Evolutionary conservation across 2,329 filamentous ascomycete genomes (phyloP), one percentile per base, ranked within the genome.

Genomic region (Alternaria brassicae): DNA sequence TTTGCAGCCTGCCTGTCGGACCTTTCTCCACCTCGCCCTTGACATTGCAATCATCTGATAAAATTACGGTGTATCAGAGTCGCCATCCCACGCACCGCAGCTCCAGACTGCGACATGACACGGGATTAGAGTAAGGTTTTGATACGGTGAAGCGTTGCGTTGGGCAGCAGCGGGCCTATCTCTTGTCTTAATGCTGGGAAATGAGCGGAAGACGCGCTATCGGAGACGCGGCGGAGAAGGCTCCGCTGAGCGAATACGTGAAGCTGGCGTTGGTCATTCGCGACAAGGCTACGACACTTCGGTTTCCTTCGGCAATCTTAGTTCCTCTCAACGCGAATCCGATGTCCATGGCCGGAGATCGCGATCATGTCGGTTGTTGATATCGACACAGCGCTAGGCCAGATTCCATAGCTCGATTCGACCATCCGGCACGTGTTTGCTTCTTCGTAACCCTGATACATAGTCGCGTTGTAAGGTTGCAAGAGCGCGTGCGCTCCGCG

Each of bases 281-380:
- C 21, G 32, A 37, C 17, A 48, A 54, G 32, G 30, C 48, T 54
- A 41, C 52, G 40, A 40, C 51, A 34, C 30, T 8, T 53, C 51
- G 52, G 41, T 54, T 54, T 48, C 30, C 41, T 13, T 54, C 41
- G 52, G 52, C 52, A 54, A 39, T 8, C 30, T 10, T 17, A 54
- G 44, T n/a, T 36, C 37, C 37, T 48, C 28, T 23, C 23, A 15
- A 52, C 15, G 27, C 49, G 27, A 52, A 41, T 17, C 32, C 49
- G 39, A 52, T 34, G 37, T 40, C 27, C 17, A 28, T 9, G 12
- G 37, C 21, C 7, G 27, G 49, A 41, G 17, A 32, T 42, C 36
- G 15, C 27, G 17, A 41, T 41, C 15, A 13, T 19, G 39, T 52
- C 37, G 37, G 39, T 42, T 32, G 37, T 32, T 3, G 7, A 41